Conservation (phyloP, 2,329 filamentous ascomycete genomes). For the Pseudogymnoascus sp. region DNA sequence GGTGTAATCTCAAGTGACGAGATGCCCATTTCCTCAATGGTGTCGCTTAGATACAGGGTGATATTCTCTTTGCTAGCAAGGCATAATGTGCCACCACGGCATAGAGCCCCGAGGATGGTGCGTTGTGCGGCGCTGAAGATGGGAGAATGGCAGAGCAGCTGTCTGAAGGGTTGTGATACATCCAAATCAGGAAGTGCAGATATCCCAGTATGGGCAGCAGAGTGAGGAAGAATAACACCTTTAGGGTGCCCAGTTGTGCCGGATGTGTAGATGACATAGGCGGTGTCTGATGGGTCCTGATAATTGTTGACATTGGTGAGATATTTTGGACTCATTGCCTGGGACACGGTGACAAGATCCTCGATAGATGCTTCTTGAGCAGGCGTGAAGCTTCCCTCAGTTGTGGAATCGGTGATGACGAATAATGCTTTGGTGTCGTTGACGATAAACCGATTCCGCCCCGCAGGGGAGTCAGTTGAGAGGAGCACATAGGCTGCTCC, state of each 20-base stretch:
- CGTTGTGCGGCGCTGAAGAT: slow-evolving; percentile 8
- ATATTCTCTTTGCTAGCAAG: slow-evolving; percentile 60
- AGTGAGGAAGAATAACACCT: slow-evolving; percentile 16
- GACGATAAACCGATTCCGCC: background rate
- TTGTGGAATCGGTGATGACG: background rate
- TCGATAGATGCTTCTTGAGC: background rate
- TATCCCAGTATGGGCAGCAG: slow-evolving; percentile 57
- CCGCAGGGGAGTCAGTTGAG: background rate
- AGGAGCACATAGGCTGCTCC: slow-evolving; percentile 10
- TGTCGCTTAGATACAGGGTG: slow-evolving; percentile 63
- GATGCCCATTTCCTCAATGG: slow-evolving; percentile 56
- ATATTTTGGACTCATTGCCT: background rate
- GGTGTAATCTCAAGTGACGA: slow-evolving; percentile 23
- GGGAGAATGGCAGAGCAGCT: slow-evolving; percentile 32
- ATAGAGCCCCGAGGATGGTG: slow-evolving; percentile 11
- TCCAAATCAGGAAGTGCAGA: slow-evolving; percentile 48
- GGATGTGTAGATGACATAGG: slow-evolving; percentile 18
- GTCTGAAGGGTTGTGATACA: slow-evolving; percentile 28
- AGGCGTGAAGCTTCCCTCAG: background rate
- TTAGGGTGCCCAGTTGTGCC: slow-evolving; percentile 16
- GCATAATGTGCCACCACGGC: slow-evolving; percentile 41
- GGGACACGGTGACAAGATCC: background rate
- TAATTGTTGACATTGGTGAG: slow-evolving; percentile 6
- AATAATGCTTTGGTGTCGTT: slow-evolving; percentile 2
- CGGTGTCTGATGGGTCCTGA: slow-evolving; percentile 10